Evolutionary conservation across 768 basidiomycete species (phyloP), one percentile per base, ranked within the genome.

Genomic region (Albatrellus ellisii): DNA sequence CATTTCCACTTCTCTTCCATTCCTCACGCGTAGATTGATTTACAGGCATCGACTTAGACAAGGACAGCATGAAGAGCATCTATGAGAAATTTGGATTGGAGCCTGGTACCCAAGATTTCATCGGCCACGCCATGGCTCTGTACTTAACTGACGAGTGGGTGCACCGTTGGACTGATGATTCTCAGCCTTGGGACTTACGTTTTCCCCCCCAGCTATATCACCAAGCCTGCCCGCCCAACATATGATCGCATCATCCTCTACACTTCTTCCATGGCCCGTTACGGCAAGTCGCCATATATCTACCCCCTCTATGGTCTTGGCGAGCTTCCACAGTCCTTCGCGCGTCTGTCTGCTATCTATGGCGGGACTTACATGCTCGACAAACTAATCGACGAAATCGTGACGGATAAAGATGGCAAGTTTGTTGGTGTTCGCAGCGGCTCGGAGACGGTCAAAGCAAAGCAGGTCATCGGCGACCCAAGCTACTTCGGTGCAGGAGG

Each of bases 361-460:
- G 95, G 95, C 29, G 95, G 95, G 31, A 99, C 95, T 10, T 99
- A 99, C 69, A 99, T 99, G 95, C 81, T 99, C 44, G 91, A 97
- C 69, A 99, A 99, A 66, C 69, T 69, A 35, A 83, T 95, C 54
- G 79, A 94, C 46, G 75, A 84, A 57, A 90, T 98, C 52, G 81
- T 95, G 42, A 88, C 81, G 33, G 86, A 84, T 59, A 59, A 65
- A 10, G 72, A 78, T 45, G 95, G 95, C 53, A 86, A 82, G 58
- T 98, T 99, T 52, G 72, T 87, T 42, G 95, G 95, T 36, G 95
- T 98, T 34, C 82, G 80, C 27, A 84, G 82, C 52, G 90, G 75
- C 15, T 69, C 72, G 11, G 95, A 99, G 66, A 91, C 79, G 15
- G 95, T 91, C 55, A 95, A 83, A 67, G 95, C 95, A 37, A 94